Evolutionary conservation across 75 land plant genomes (phyloP).

Genomic region (Picea sitchensis): DNA sequence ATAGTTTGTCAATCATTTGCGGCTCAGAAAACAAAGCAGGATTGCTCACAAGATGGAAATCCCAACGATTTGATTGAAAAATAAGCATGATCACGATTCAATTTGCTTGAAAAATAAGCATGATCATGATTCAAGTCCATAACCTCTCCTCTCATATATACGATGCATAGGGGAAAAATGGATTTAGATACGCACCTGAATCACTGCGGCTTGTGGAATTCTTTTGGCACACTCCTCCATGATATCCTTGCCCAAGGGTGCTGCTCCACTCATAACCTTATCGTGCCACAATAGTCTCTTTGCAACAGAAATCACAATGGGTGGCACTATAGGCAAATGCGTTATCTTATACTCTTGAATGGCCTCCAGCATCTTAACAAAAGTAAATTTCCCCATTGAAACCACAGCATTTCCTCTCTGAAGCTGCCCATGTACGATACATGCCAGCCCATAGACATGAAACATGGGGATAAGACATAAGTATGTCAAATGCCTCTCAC

Average conservation of each 20-base stretch:
- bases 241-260: conserved; percentile 76
- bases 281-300: conserved; percentile 41
- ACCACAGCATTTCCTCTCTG: conserved; percentile 58
- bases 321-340: conserved; percentile 64
- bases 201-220: conserved; percentile 24
- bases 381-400: conserved; percentile 52
- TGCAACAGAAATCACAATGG: conserved; percentile 57
- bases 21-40: no score
- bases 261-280: conserved; percentile 67
- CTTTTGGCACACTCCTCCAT: conserved; percentile 50
- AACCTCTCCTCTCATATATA: no score
- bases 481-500: conserved; percentile 31
- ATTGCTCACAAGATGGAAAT: no score
- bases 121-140: no score
- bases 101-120: no score
- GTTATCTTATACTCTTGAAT: conserved; percentile 59
- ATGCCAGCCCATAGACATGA: conserved; percentile 69
- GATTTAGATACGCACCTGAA: conserved; percentile 36
- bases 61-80: no score
- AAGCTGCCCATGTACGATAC: conserved; percentile 41
- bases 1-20: no score
- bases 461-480: conserved; percentile 76
- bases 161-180: no score
- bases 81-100: no score
- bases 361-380: conserved; percentile 36